These are phyloP conservation scores for Entomortierella lignicola DNA, from an alignment of 192 early-diverging fungal species.

Conservation along the genomic window DNA sequence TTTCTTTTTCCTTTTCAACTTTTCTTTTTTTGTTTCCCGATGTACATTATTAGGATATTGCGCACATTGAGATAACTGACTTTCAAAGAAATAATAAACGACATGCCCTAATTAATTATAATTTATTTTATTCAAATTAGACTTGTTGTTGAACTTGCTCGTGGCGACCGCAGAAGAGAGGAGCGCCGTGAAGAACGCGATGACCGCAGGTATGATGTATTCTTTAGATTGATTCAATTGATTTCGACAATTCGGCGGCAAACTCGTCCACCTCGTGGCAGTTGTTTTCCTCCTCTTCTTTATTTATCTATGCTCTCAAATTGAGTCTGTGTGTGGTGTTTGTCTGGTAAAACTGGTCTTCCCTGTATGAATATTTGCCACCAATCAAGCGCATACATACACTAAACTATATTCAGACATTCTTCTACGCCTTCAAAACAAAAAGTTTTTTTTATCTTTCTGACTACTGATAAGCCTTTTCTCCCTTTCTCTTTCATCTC, in stretches of 20 bases:
- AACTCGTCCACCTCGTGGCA: too few species aligned
- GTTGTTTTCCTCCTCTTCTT: not conserved
- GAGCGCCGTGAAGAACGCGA: slow-evolving; percentile 59
- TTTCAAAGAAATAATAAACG: too few species aligned
- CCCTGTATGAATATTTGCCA: too few species aligned
- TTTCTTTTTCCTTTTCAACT: not conserved
- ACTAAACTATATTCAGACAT: too few species aligned
- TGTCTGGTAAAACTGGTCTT: too few species aligned
- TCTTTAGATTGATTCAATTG: not conserved
- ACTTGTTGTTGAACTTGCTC: slow-evolving; percentile 85
- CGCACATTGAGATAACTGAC: slow-evolving; percentile 5
- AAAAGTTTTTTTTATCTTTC: too few species aligned
- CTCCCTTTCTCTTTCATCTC: not conserved
- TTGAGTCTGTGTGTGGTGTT: too few species aligned
- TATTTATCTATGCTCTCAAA: too few species aligned
- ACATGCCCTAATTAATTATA: too few species aligned
- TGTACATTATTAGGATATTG: not conserved
- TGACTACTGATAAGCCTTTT: not conserved
- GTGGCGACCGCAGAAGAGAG: slow-evolving; percentile 65
- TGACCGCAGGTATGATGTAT: slow-evolving; percentile 3
- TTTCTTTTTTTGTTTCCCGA: not conserved
- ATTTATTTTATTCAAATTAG: slow-evolving; percentile 40
- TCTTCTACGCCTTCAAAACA: too few species aligned
- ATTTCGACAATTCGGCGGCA: not conserved
- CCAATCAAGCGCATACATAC: too few species aligned